A percentile compares a stretch with the other conserved stretches of the same genome.
Conservation (phyloP, 2,329 filamentous ascomycete genomes). For the Verticillium nubilum region DNA sequence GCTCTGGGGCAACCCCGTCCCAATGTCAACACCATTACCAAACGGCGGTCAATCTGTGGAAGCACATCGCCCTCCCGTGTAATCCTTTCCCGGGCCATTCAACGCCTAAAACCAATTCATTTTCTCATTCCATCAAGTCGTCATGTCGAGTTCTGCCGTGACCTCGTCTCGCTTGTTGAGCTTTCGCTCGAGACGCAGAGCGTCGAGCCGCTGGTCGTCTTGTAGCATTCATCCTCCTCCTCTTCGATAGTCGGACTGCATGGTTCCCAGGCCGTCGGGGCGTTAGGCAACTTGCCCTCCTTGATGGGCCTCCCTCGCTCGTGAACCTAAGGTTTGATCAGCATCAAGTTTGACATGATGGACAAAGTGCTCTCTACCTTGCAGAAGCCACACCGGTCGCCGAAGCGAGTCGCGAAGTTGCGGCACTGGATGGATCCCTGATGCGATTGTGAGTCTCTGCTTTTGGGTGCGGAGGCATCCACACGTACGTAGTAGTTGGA, state of each 20-base stretch:
- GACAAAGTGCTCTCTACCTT: slow-evolving; percentile 11
- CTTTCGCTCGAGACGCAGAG: background rate
- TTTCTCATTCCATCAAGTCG: background rate
- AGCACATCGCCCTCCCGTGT: background rate
- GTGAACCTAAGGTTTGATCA: background rate
- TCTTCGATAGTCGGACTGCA: background rate
- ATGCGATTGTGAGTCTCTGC: slow-evolving; percentile 2
- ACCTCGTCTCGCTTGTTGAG: background rate
- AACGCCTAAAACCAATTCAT: background rate
- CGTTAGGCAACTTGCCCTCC: background rate
- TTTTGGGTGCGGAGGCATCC: background rate
- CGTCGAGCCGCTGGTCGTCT: background rate
- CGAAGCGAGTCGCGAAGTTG: slow-evolving; percentile 22
- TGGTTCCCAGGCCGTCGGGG: background rate
- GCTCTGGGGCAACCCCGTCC: too few species aligned
- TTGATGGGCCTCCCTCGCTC: background rate
- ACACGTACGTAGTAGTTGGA: slow-evolving; percentile 24
- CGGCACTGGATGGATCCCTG: slow-evolving; percentile 25
- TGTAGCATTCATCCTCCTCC: background rate
- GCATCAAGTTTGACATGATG: background rate
- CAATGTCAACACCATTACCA: too few species aligned
- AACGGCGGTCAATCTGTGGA: background rate
- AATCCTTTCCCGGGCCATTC: background rate
- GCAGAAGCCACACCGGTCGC: slow-evolving; percentile 22
- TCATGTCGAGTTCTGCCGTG: background rate